These are phyloP conservation scores for Nidula niveotomentosa DNA, from an alignment of 1,284 basidiomycete genomes.

Conservation along the genomic window DNA sequence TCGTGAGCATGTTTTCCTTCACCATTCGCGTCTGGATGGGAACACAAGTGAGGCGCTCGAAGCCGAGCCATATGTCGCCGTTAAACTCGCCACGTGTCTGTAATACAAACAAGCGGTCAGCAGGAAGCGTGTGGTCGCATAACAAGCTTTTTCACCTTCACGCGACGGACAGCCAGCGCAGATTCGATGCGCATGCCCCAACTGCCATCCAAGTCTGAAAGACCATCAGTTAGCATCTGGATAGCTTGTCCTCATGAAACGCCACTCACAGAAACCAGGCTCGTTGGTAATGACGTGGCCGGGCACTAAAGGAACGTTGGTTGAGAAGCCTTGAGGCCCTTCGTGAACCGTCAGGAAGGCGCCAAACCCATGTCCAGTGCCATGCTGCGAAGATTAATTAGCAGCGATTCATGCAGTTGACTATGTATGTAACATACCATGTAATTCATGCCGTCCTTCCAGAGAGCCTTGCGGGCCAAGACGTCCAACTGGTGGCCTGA, in stretches of 20 bases:
- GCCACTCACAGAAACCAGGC: conserved; percentile 76
- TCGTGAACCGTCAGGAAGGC: conserved; percentile 82
- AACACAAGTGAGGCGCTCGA: conserved; percentile 88
- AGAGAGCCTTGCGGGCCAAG: conserved; percentile 82
- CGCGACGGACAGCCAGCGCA: conserved; percentile 68
- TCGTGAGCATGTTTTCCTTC: conserved; percentile 79
- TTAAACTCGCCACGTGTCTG: conserved; percentile 75
- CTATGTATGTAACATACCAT: conserved; percentile 40
- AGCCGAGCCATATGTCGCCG: conserved; percentile 78
- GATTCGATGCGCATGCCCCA: conserved; percentile 94
- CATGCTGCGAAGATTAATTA: conserved; percentile 52
- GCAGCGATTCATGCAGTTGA: not conserved
- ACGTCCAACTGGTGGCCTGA: conserved; percentile 82
- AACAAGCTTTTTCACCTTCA: conserved; percentile 49
- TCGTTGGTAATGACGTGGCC: conserved; percentile 91
- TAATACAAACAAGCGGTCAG: not conserved
- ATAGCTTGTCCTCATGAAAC: conserved; percentile 14
- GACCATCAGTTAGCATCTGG: conserved; percentile 10
- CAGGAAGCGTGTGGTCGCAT: conserved; percentile 8
- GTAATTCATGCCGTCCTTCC: conserved; percentile 89
- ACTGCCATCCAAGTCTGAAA: conserved; percentile 72
- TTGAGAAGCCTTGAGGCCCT: conserved; percentile 73
- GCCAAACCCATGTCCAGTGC: conserved; percentile 83
- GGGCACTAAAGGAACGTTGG: conserved; percentile 64
- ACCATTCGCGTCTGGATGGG: conserved; percentile 95